Conservation (phyloP, 768 basidiomycete genomes). For the Kwoniella dejecticola region DNA sequence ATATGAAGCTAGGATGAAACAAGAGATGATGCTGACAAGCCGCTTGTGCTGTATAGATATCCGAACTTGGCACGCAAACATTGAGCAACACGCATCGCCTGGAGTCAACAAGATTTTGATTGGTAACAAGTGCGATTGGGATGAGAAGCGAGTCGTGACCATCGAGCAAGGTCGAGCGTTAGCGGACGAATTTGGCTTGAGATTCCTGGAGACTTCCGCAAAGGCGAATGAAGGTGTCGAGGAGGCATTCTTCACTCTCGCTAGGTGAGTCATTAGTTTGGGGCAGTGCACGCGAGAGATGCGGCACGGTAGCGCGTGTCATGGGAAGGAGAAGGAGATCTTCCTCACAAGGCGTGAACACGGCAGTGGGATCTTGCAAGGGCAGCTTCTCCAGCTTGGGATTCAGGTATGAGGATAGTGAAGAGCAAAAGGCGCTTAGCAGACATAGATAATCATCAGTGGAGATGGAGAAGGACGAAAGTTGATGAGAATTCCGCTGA, state of each 20-base stretch:
- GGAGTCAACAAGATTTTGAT: slow-evolving; percentile 99
- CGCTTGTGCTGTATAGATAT: slow-evolving; percentile 83
- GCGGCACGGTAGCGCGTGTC: too few species aligned
- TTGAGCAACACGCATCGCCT: slow-evolving; percentile 97
- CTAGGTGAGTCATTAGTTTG: slow-evolving; percentile 67
- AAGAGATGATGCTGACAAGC: not conserved
- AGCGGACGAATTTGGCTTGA: slow-evolving; percentile 89
- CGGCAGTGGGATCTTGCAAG: too few species aligned
- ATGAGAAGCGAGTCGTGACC: slow-evolving; percentile 88
- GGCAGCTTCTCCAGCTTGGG: too few species aligned
- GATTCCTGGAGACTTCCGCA: slow-evolving; percentile 96
- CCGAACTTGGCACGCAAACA: slow-evolving; percentile 95
- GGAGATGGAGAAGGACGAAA: too few species aligned
- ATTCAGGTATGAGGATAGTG: too few species aligned
- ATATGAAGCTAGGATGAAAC: too few species aligned
- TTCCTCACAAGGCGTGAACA: too few species aligned
- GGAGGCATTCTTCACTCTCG: slow-evolving; percentile 96
- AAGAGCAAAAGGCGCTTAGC: too few species aligned
- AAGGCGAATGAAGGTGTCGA: slow-evolving; percentile 97
- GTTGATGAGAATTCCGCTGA: not conserved
- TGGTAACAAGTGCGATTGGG: slow-evolving; percentile 99
- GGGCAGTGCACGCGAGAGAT: too few species aligned
- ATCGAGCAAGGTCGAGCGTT: slow-evolving; percentile 89
- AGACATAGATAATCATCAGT: too few species aligned
- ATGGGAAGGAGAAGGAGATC: too few species aligned